Percentiles rank a stretch among this genome's conserved stretches.
Conservation (phyloP, 2,329 filamentous ascomycete genomes). For the Venturia effusa region DNA sequence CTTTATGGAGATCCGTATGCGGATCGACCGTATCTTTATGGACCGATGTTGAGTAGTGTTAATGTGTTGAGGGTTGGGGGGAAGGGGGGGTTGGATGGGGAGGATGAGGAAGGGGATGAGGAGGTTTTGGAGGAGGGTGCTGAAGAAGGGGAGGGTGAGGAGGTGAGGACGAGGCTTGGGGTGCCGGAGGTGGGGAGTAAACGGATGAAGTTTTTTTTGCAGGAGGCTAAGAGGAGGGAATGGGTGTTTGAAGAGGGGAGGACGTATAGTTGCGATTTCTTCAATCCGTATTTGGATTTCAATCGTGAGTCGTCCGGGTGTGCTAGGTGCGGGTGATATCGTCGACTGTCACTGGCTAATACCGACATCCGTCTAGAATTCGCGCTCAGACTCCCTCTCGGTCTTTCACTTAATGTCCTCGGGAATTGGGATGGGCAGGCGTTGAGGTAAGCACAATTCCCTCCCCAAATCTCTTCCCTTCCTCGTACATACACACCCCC, state of each 20-base stretch:
- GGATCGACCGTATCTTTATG: slow-evolving; percentile 77
- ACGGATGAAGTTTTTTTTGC: slow-evolving; percentile 52
- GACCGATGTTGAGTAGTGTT: slow-evolving; percentile 68
- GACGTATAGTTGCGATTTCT: slow-evolving; percentile 62
- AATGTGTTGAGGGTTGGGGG: slow-evolving; percentile 62
- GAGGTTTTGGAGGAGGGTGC: slow-evolving; percentile 19
- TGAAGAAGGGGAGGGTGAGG: slow-evolving; percentile 21
- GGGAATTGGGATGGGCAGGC: slow-evolving; percentile 10
- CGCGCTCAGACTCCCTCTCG: slow-evolving; percentile 11
- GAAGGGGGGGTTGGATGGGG: slow-evolving; percentile 17
- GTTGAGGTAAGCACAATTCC: not conserved
- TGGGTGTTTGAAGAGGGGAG: slow-evolving; percentile 54
- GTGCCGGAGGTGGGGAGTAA: slow-evolving; percentile 31
- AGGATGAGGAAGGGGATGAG: slow-evolving; percentile 20
- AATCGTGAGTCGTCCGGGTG: slow-evolving; percentile 38
- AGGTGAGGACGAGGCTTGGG: slow-evolving; percentile 26
- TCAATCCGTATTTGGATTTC: slow-evolving; percentile 88
- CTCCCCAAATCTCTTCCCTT: not conserved
- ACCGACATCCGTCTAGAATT: slow-evolving; percentile 9
- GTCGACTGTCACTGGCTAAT: no score
- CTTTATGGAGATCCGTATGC: slow-evolving; percentile 84
- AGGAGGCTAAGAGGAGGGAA: slow-evolving; percentile 40
- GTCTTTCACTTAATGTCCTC: slow-evolving; percentile 8
- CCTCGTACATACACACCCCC: not conserved
- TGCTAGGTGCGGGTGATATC: no score